Evolutionary conservation across 31 red algal species (phyloP), one percentile per base, ranked within the genome.

Genomic region (Endocladia muricata): DNA sequence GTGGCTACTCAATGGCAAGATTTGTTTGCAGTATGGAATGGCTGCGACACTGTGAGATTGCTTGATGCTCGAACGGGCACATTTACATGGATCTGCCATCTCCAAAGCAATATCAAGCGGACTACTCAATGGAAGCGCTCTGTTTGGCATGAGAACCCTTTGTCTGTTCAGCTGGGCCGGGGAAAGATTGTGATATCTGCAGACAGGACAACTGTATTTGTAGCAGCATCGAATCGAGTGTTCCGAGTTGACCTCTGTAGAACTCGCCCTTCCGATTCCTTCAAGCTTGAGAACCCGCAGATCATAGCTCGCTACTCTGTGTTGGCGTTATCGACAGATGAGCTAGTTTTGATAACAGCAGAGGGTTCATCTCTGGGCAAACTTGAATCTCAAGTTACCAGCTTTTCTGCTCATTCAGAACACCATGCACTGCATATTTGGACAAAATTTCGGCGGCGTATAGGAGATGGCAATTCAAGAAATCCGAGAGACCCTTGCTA

Each of bases 161-260:
- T 32, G 28, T 42, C 41, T 68, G 63, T 52, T 23, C 77, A 81
- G 8, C 25, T 67, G 31, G 77, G 77, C 17, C 32, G 26, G 25
- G 61, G 77, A 39, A 81, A 81, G 35, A 40, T 81, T 9, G 62
- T 33, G 55, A 36, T 81, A 1, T 59, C 59, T 5, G 48, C 41
- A 36, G 77, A 81, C 70, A 31, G 63, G 33, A 68, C 40, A 39
- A 42, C 28, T 29, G 61, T 58, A 30, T 61, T 52, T 2, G 60
- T 81, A 37, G 62, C 77, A 38, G 58, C 77, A 55, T 81, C 77
- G 6, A 58, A 81, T 68, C 63, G 77, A 35, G 77, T 70, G 61
- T 41, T 69, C 56, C 34, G 68, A 25, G 63, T 68, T 1, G 40
- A 43, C 21, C 42, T 70, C 40, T 31, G 55, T n/a, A n/a, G n/a